These are phyloP conservation scores for Mortierella alpina DNA, from an alignment of 192 early-diverging fungal genomes.

Conservation along the genomic window DNA sequence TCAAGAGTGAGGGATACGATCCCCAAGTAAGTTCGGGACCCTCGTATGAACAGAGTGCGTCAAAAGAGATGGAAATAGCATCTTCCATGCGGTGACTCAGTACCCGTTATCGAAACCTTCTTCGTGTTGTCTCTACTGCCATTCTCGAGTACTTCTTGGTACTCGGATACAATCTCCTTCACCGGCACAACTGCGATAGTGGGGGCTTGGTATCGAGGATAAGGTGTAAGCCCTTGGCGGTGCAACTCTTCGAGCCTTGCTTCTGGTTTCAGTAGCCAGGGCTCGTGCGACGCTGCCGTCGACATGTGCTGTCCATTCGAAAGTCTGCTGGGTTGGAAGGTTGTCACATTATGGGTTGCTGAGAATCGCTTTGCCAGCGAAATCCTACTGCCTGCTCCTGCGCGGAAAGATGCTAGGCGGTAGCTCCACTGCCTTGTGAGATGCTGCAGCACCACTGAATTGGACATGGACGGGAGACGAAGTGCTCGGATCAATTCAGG, in stretches of 20 bases:
- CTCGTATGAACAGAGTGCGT: neutral
- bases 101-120: slow-evolving; percentile 37
- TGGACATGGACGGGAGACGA: slow-evolving; percentile 3
- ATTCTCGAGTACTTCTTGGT: slow-evolving; percentile 14
- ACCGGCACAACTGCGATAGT: slow-evolving; percentile 6
- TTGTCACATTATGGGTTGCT: too few relatives aligned
- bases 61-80: neutral
- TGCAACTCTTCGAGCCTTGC: slow-evolving; percentile 31
- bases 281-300: neutral
- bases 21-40: neutral
- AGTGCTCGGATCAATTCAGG: neutral
- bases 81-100: neutral
- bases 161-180: slow-evolving; percentile 22
- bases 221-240: slow-evolving; percentile 21
- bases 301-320: neutral
- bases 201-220: slow-evolving; percentile 42
- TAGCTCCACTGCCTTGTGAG: slow-evolving; percentile 6
- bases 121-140: slow-evolving; percentile 28
- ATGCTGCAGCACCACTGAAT: slow-evolving; percentile 4
- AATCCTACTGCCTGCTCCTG: neutral
- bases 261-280: slow-evolving; percentile 18
- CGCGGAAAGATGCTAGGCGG: neutral
- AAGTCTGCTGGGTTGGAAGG: too few relatives aligned
- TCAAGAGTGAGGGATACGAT: neutral
- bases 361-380: neutral